phyloP scores from a whole-genome alignment of 2,329 filamentous ascomycete species.

The Endocalyx cinctus region DNA sequence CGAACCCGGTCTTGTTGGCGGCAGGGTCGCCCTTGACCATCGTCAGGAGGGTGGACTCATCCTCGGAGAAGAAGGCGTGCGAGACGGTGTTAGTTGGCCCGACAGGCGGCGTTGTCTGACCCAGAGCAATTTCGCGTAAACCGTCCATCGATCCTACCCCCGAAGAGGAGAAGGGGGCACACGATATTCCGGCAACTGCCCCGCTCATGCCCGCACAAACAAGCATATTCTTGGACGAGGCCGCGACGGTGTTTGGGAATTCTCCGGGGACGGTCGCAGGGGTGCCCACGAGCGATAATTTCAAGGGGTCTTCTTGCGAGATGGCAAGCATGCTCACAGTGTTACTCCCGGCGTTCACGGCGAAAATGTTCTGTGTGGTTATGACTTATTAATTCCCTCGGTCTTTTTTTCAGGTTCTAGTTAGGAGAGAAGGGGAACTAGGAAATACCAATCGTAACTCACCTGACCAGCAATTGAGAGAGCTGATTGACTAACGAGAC shows the following conservation, averaged over 20 bases:
- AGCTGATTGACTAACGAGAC: constrained; percentile 46
- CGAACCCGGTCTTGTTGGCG: constrained; percentile 51
- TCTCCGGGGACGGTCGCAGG: constrained; percentile 42
- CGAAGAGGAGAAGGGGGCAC: constrained; percentile 14
- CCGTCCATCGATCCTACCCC: constrained; percentile 41
- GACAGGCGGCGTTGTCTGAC: constrained; percentile 52
- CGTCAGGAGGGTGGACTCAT: constrained; percentile 46
- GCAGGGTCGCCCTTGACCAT: constrained; percentile 58
- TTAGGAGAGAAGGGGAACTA: constrained; percentile 1
- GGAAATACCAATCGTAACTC: constrained; percentile 16
- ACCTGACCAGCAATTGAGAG: constrained; percentile 47
- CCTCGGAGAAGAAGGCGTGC: constrained; percentile 54
- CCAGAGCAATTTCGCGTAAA: constrained; percentile 43
- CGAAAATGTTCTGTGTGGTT: constrained; percentile 43
- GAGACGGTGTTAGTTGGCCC: constrained; percentile 57
- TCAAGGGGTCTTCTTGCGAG: constrained; percentile 34
- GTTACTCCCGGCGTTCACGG: constrained; percentile 51
- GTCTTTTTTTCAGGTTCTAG: neutral
- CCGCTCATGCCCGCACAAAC: constrained; percentile 30
- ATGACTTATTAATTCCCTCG: constrained; percentile 1
- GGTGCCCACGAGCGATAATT: constrained; percentile 38
- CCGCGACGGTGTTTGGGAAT: constrained; percentile 49
- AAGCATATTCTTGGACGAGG: constrained; percentile 27
- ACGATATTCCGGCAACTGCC: constrained; percentile 26
- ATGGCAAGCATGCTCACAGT: constrained; percentile 47